phyloP scores from a whole-genome alignment of 1,139 yeast genomes.

The Geotrichum bryndzae region DNA sequence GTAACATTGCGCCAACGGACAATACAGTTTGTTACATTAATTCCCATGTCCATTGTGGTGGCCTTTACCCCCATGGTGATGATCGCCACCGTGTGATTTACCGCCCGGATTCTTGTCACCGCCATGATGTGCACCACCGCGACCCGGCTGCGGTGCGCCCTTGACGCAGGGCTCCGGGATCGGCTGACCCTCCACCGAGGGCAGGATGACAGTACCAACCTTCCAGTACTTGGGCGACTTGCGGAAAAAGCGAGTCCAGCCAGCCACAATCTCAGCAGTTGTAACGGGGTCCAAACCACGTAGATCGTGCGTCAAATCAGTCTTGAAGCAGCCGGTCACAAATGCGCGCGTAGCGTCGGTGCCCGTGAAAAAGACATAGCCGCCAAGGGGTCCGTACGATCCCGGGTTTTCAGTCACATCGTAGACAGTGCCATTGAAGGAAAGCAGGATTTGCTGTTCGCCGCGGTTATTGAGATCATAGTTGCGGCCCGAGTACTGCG shows the following conservation, averaged over 20 bases:
- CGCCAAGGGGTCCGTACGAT: slow-evolving; percentile 62
- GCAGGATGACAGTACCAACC: slow-evolving; percentile 52
- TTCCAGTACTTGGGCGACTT: slow-evolving; percentile 52
- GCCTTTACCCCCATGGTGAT: background rate
- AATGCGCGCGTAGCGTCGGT: slow-evolving; percentile 68
- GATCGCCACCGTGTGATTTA: too few species aligned
- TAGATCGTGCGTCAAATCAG: slow-evolving; percentile 57
- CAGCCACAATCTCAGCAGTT: slow-evolving; percentile 29
- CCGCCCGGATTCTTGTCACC: too few species aligned
- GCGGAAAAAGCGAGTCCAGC: slow-evolving; percentile 54
- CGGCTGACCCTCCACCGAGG: slow-evolving; percentile 11
- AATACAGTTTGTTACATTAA: too few species aligned
- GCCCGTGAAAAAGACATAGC: slow-evolving; percentile 60
- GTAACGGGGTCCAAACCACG: slow-evolving; percentile 47
- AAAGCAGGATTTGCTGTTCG: slow-evolving; percentile 53
- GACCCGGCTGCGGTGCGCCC: slow-evolving; percentile 10
- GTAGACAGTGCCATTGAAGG: slow-evolving; percentile 59
- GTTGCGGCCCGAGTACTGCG: slow-evolving; percentile 48
- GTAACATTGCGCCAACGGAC: background rate
- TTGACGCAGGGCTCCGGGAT: slow-evolving; percentile 11
- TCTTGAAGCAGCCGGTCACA: slow-evolving; percentile 67
- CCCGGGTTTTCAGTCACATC: slow-evolving; percentile 56
- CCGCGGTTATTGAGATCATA: slow-evolving; percentile 21
- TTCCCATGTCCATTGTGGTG: background rate
- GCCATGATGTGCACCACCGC: background rate